Evolutionary conservation across 345 rosid species (phyloP).

Genomic region (Kernera saxatilis): DNA sequence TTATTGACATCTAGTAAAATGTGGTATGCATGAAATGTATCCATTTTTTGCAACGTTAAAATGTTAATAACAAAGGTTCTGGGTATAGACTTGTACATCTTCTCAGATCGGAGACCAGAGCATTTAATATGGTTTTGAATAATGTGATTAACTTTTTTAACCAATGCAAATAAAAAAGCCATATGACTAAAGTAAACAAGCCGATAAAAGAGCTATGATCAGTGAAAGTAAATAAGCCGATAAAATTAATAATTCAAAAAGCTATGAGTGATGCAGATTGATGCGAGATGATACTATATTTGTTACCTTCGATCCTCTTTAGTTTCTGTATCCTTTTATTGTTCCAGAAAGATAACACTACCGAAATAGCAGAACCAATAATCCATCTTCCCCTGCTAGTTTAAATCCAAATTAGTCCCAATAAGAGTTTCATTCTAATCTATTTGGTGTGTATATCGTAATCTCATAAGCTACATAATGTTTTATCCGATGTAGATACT

Average conservation of each 20-base stretch:
- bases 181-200: background rate
- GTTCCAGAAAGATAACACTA: slow-evolving; percentile 54
- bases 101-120: too few relatives aligned
- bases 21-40: background rate
- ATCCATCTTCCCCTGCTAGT: slow-evolving; percentile 60
- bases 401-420: background rate
- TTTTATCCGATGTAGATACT: background rate
- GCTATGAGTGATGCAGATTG: background rate
- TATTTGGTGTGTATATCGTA: background rate
- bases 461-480: background rate
- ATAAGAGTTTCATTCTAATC: background rate
- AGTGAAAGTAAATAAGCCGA: too few relatives aligned
- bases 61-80: too few relatives aligned
- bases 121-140: too few relatives aligned
- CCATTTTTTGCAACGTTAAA: background rate
- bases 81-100: too few relatives aligned
- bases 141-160: background rate
- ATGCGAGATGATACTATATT: background rate
- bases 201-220: background rate
- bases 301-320: slow-evolving; percentile 50
- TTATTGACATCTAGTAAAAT: too few relatives aligned
- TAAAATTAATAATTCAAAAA: too few relatives aligned
- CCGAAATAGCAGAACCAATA: slow-evolving; percentile 44
- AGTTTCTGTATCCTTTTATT: slow-evolving; percentile 35
- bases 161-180: background rate